Evolutionary conservation across 495 filamentous ascomycete genomes (phyloP), one percentile per base, ranked within the genome.

Genomic region (Hypoxylon cercidicola): DNA sequence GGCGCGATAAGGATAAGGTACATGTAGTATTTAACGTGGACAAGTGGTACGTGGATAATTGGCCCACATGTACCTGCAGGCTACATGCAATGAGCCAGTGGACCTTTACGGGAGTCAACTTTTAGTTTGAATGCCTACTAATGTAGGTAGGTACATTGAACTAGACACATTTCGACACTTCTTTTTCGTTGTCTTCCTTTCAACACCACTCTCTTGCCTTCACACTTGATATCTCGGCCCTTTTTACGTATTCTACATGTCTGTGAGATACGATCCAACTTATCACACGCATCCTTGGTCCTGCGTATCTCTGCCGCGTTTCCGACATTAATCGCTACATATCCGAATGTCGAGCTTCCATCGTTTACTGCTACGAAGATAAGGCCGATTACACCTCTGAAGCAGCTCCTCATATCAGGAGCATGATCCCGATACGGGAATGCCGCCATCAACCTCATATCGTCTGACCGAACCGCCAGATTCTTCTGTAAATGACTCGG

Each of bases 391-490:
- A 15, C 30, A 18, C 30, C 13, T 37, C 30, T 18, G 28, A 68
- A 21, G 43, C 15, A 55, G 55, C 65, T 68, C 56, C 62, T 71
- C 48, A 39, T 56, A 41, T 45, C 46, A 58, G 68, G 66, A 64
- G 60, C 62, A 74, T 72, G 71, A 72, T 32, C 61, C 77, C 77
- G 62, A 78, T 75, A 74, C 80, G 79, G 80, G 72, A 84, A 74
- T 85, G 83, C 82, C 84, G 75, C 73, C 74, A 64, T 71, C 77
- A 75, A 79, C 77, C 56, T 77, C 81, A 53, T 77, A 83, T 66
- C 79, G 75, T 54, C 79, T 75, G 40, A 73, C 78, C 61, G 74
- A 79, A 74, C 77, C 78, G 69, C 82, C 84, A 71, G 79, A 84
- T 70, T 83, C 81, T 30, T 78, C 77, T 47, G 63, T 73, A 55